phyloP scores from a whole-genome alignment of 805 yeast species.

The Kodamaea laetipori region DNA sequence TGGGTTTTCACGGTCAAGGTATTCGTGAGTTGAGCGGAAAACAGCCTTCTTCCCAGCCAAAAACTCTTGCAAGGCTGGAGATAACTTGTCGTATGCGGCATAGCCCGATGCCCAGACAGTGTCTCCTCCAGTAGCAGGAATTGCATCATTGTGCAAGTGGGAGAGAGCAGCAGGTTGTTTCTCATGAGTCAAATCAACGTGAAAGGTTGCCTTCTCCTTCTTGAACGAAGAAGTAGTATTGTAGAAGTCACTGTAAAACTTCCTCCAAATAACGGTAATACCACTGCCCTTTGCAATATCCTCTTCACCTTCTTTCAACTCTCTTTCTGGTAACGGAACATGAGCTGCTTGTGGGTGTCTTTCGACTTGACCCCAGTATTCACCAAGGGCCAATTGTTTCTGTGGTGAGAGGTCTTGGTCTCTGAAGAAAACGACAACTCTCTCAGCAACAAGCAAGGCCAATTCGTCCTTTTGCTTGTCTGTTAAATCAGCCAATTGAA shows the following conservation, averaged over 20 bases:
- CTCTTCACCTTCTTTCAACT: not conserved
- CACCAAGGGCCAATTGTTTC: constrained; percentile 46
- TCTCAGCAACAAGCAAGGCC: constrained; percentile 49
- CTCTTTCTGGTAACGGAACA: constrained; percentile 20
- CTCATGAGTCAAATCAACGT: constrained; percentile 38
- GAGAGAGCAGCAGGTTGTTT: constrained; percentile 57
- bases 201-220: constrained; percentile 34
- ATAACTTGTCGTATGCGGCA: constrained; percentile 27
- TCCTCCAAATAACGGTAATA: constrained; percentile 13
- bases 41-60: constrained; percentile 48
- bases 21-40: constrained; percentile 43
- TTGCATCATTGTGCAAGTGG: constrained; percentile 52
- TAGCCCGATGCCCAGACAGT: constrained; percentile 56
- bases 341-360: constrained; percentile 37
- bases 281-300: constrained; percentile 10
- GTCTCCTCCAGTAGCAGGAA: constrained; percentile 55
- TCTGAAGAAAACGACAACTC: constrained; percentile 53
- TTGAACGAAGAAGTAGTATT: constrained; percentile 2
- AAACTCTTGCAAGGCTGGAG: constrained; percentile 49
- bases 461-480: constrained; percentile 50
- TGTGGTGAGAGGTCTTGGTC: constrained; percentile 48
- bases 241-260: constrained; percentile 8
- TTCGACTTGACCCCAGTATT: constrained; percentile 49
- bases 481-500: constrained; percentile 44
- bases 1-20: constrained; percentile 46